Percentiles rank a stretch among this genome's conserved stretches.
Conservation (phyloP, 2,329 filamentous ascomycete species). For the Sporothrix inflata region DNA sequence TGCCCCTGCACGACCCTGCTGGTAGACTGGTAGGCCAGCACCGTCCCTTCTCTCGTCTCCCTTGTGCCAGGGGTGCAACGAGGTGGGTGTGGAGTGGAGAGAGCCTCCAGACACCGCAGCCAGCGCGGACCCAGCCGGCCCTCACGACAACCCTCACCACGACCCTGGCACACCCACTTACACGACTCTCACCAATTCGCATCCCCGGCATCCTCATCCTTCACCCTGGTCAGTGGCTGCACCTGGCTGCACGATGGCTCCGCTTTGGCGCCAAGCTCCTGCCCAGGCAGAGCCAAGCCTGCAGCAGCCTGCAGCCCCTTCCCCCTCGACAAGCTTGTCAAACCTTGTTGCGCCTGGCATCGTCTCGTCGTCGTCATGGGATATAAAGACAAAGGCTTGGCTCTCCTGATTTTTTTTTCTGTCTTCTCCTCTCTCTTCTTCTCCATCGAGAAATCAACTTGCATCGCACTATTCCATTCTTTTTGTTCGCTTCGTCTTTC, state of each 20-base stretch:
- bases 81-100: neutral
- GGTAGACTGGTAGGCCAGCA: conserved; percentile 18
- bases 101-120: neutral
- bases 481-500: conserved; percentile 35
- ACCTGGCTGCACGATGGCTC: conserved; percentile 14
- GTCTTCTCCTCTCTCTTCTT: conserved; percentile 16
- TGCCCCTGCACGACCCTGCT: conserved; percentile 13
- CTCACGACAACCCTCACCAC: neutral
- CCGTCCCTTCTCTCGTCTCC: conserved; percentile 8
- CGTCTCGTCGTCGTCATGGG: conserved; percentile 16
- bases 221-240: neutral
- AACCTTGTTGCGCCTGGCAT: conserved; percentile 17
- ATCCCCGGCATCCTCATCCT: neutral
- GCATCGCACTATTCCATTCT: conserved; percentile 23
- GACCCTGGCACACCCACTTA: conserved; percentile 10
- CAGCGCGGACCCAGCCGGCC: neutral
- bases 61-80: neutral
- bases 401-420: conserved; percentile 18
- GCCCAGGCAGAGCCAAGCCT: conserved; percentile 21
- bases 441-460: conserved; percentile 34
- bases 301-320: conserved; percentile 21
- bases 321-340: conserved; percentile 22
- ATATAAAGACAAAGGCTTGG: conserved; percentile 30
- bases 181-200: neutral
- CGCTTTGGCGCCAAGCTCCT: conserved; percentile 26